These are phyloP conservation scores for Linnemannia exigua DNA, from an alignment of 192 early-diverging fungal species.

Conservation along the genomic window DNA sequence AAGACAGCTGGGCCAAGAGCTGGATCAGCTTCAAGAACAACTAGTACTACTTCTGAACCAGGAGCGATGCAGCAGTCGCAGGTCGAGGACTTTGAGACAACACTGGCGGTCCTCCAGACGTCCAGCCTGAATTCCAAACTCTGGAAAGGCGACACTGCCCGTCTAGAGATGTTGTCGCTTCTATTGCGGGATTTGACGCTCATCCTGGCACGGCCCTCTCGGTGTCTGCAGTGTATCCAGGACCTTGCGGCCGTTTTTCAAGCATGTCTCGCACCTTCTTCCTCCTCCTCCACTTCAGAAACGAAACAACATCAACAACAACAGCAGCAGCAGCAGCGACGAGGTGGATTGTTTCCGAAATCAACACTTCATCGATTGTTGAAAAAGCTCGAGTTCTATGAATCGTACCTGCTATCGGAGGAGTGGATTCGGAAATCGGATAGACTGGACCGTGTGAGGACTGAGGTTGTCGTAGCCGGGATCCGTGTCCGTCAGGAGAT, in stretches of 20 bases:
- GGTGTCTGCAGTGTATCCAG: slow-evolving; percentile 24
- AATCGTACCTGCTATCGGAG: slow-evolving; percentile 38
- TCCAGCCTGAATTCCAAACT: slow-evolving; percentile 37
- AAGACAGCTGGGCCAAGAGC: not conserved
- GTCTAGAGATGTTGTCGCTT: slow-evolving; percentile 39
- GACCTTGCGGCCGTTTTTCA: slow-evolving; percentile 23
- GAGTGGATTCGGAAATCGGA: slow-evolving; percentile 23
- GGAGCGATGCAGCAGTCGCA: not conserved
- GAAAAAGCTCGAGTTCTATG: slow-evolving; percentile 54
- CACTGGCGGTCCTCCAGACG: slow-evolving; percentile 34
- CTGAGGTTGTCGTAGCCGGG: slow-evolving; percentile 37
- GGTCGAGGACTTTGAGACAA: slow-evolving; percentile 51
- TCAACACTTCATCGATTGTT: slow-evolving; percentile 21
- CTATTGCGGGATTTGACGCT: slow-evolving; percentile 40
- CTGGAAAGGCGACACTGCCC: slow-evolving; percentile 49
- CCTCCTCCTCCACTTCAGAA: not conserved
- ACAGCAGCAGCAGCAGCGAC: not conserved
- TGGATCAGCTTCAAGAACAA: not conserved
- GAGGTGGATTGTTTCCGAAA: slow-evolving; percentile 17
- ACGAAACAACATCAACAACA: not conserved
- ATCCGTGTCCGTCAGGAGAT: slow-evolving; percentile 42
- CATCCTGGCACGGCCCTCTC: slow-evolving; percentile 26
- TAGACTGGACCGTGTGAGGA: slow-evolving; percentile 28
- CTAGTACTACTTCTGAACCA: not conserved
- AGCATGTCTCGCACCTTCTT: not conserved